Base-by-base conservation (phyloP, 2,329 filamentous ascomycete species). In the Furcasterigmium sp. region DNA sequence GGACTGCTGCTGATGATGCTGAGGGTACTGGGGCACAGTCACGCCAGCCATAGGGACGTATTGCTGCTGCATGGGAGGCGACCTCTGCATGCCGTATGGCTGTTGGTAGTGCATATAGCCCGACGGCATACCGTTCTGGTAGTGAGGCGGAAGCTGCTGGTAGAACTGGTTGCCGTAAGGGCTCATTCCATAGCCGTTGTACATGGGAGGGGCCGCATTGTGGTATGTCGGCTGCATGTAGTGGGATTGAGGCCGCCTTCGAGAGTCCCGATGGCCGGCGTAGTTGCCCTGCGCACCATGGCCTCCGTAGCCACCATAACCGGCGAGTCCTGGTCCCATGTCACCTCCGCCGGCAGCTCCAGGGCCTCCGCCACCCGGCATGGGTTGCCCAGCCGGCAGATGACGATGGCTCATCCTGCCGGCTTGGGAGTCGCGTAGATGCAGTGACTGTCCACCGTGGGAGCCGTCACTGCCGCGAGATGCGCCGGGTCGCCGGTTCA, bases 381-480 rank as follows among this genome's bases (percentile, higher is more conserved):
- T 74, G 64, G 73, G 73, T 68, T 82, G 80, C 76, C 84, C 84
- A 79, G 81, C 81, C 80, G 82, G 80, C 81, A 85, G 80, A 84
- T 84, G 81, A 76, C 73, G 76, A 68, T 73, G 73, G 72, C 82
- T 85, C 84, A 88, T 88, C 82, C 76, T 87, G 78, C 79, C 81
- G 80, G 78, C 77, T 69, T 78, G 75, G 76, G 77, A 63, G 54
- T 57, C 47, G 49, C 48, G 47, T 46, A 25, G 41, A 41, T 49
- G 48, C 47, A 51, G 48, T 51, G 48, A 49, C 46, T 38, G 48
- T 49, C 48, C 48, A 51, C 46, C 46, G 34, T 42, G 43, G 44
- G 48, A 42, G 43, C 48, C 40, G 46, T 45, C 48, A 51, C 48
- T 51, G 48, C 42, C 15, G 13, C 9, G 15, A 15, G 13, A 20